phyloP scores from a whole-genome alignment of 2,329 filamentous ascomycete genomes.

The Canariomyces notabilis region DNA sequence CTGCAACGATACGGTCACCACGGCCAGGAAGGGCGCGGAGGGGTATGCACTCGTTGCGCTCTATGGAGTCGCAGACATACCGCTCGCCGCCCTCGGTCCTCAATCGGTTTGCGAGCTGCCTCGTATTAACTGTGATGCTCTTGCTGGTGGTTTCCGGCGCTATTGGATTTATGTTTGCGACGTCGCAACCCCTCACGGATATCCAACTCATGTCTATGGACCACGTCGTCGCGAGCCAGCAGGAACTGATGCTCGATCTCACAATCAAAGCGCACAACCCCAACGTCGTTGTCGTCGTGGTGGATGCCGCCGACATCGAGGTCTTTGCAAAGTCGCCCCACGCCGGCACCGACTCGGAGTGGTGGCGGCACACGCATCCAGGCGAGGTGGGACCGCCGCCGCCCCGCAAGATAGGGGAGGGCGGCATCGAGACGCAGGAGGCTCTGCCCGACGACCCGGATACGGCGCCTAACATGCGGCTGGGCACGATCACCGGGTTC shows the following conservation, averaged over 20 bases:
- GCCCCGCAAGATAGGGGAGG: slow-evolving; percentile 1
- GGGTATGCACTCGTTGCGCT: slow-evolving; percentile 53
- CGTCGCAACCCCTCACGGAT: slow-evolving; percentile 77
- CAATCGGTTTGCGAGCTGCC: slow-evolving; percentile 75
- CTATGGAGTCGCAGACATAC: slow-evolving; percentile 69
- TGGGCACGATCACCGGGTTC: slow-evolving; percentile 83
- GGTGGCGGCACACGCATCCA: slow-evolving; percentile 46
- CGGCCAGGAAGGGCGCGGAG: slow-evolving; percentile 56
- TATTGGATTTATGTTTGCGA: slow-evolving; percentile 84
- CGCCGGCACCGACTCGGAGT: slow-evolving; percentile 64
- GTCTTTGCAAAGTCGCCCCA: slow-evolving; percentile 93
- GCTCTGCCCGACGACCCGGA: slow-evolving; percentile 51
- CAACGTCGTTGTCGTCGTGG: slow-evolving; percentile 82
- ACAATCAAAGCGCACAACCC: slow-evolving; percentile 85
- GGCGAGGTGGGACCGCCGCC: slow-evolving; percentile 24
- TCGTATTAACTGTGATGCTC: slow-evolving; percentile 77
- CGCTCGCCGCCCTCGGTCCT: slow-evolving; percentile 58
- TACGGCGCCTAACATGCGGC: slow-evolving; percentile 70
- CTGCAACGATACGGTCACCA: slow-evolving; percentile 50
- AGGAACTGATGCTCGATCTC: slow-evolving; percentile 92
- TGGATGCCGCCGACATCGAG: slow-evolving; percentile 83
- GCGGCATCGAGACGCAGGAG: slow-evolving; percentile 18
- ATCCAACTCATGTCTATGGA: slow-evolving; percentile 76
- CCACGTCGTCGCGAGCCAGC: slow-evolving; percentile 87
- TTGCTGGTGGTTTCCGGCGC: slow-evolving; percentile 78